Base-by-base conservation (phyloP, 129 eudicot genomes). In the Arctium minus region DNA sequence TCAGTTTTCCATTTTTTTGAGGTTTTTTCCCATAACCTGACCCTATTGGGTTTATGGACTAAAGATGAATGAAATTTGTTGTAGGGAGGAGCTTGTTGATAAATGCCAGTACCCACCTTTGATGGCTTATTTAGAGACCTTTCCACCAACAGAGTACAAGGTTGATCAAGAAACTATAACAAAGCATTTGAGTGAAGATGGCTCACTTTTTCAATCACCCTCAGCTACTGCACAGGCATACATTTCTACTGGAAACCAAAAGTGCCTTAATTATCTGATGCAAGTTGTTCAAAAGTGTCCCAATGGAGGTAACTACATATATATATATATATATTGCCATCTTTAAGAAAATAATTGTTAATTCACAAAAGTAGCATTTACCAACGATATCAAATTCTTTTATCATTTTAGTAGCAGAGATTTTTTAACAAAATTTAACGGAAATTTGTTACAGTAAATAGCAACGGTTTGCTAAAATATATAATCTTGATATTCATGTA, bases 181-280 rank as follows among this genome's bases (percentile, higher is more conserved):
- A 13, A 75, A 78, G 75, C 70, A 86, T 56, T 74, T 86, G 70
- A 84, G 81, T 35, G 81, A 81, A 77, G 89, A 85, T 80, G 92
- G 91, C n/a, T 89, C 92, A 2, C 73, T 89, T 27, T 89, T 89
- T 65, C 85, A 85, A 53, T 91, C 95, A 60, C 95, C 95, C 35
- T 87, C 92, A 5, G 91, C 92, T 83, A 87, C 92, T 1, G 92
- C 91, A 13, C 73, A 60, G 22, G 94, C 91, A 0, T 91, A 60
- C 27, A 60, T 60, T 60, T 17, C 68, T 60, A 60, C 68, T 0
- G 71, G 85, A 79, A 79, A 91, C 80, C 76, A 70, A n/a, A 74
- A 84, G n/a, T 89, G 92, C 74, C 77, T 89, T 39, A 74, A 79
- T 13, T 89, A 89, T 78, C 83, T 91, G 4, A 64, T 72, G 17